Conservation (phyloP, 306 rosid species). For the Vigna nakashimae region DNA sequence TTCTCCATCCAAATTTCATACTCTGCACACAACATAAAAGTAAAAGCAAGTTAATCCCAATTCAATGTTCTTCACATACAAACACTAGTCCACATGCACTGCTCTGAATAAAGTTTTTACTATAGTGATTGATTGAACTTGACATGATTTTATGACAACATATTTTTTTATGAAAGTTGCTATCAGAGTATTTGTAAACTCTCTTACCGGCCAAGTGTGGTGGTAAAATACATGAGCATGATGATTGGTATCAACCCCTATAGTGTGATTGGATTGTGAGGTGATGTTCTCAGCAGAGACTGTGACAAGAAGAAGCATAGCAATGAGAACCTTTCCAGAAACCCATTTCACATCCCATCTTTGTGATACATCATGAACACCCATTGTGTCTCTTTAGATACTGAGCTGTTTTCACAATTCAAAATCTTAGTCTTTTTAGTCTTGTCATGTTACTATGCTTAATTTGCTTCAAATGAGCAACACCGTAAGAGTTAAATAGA, state of each 20-base stretch:
- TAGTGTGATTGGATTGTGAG: conserved; percentile 27
- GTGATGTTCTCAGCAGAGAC: conserved; percentile 53
- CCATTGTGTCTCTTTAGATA: conserved; percentile 4
- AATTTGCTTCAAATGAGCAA: background rate
- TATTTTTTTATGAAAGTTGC: background rate
- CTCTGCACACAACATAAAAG: conserved; percentile 44
- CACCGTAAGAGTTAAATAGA: conserved; percentile 1
- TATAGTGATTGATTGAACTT: conserved; percentile 1
- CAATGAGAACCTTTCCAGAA: conserved; percentile 47
- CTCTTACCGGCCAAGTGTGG: conserved; percentile 85
- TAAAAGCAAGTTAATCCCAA: background rate
- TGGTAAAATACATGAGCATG: conserved; percentile 51
- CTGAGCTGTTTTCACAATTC: conserved; percentile 3
- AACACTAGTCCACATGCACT: background rate
- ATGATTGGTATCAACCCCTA: background rate
- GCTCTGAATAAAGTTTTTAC: background rate
- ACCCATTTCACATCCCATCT: conserved; percentile 53
- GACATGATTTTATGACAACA: background rate
- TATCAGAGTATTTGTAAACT: background rate
- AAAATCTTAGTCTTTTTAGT: background rate
- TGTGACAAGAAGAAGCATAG: conserved; percentile 48
- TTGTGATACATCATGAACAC: conserved; percentile 40
- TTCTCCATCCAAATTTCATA: conserved; percentile 76
- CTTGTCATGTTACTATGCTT: background rate
- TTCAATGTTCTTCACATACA: background rate